These are phyloP conservation scores for Epichloe sylvatica DNA, from an alignment of 2,329 filamentous ascomycete species.

Conservation along the genomic window DNA sequence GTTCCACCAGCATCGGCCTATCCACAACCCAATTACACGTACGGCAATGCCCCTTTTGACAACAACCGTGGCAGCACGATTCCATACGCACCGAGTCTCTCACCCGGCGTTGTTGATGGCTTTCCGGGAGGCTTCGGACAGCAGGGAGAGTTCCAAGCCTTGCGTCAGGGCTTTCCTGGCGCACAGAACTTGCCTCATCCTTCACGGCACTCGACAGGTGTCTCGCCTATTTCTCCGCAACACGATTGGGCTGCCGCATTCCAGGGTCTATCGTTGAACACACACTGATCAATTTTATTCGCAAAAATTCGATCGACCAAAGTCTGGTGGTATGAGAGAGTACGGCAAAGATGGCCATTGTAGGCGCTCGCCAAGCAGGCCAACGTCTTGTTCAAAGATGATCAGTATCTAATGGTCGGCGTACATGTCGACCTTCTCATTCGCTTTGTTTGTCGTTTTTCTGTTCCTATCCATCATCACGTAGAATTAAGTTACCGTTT, in stretches of 20 bases:
- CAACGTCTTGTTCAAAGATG: not conserved
- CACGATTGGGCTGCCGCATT: constrained; percentile 51
- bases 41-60: constrained; percentile 19
- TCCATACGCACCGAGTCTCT: constrained; percentile 16
- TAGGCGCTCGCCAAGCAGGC: not conserved
- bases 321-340: not conserved
- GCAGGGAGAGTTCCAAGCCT: constrained; percentile 29
- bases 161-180: constrained; percentile 33
- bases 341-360: not conserved
- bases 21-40: constrained; percentile 23
- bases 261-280: constrained; percentile 59
- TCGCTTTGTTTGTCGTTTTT: not conserved
- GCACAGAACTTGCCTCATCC: constrained; percentile 24
- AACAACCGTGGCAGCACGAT: constrained; percentile 16
- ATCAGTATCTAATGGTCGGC: not conserved
- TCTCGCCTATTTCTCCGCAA: constrained; percentile 29
- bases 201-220: constrained; percentile 22
- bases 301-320: not conserved
- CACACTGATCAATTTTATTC: constrained; percentile 27
- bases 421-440: not conserved
- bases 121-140: constrained; percentile 22
- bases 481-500: constrained; percentile 5
- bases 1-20: constrained; percentile 23
- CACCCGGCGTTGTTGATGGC: constrained; percentile 17
- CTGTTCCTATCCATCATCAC: not conserved